These are phyloP conservation scores for Macrolepiota fuliginosa DNA, from an alignment of 768 basidiomycete species.

Conservation along the genomic window DNA sequence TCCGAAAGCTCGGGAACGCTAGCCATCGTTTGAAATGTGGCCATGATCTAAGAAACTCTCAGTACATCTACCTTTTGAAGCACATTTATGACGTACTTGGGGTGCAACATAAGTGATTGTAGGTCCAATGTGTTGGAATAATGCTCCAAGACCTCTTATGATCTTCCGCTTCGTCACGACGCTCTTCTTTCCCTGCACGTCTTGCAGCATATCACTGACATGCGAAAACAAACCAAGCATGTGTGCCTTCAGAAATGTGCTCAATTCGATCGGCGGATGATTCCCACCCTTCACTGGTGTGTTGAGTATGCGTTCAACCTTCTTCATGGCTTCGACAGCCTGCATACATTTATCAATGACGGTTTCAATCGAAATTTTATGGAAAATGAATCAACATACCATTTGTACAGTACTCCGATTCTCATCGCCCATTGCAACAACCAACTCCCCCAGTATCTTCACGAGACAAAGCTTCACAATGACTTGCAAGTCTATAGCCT, in stretches of 20 bases:
- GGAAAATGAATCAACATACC: conserved; percentile 33
- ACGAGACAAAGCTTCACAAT: conserved; percentile 68
- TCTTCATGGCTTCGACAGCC: conserved; percentile 36
- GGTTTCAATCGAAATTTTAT: neutral
- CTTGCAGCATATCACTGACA: conserved; percentile 85
- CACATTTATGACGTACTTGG: conserved; percentile 55
- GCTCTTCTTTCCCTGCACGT: conserved; percentile 74
- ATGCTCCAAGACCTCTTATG: conserved; percentile 70
- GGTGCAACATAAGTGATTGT: conserved; percentile 76
- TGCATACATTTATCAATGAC: conserved; percentile 10
- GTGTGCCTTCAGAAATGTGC: conserved; percentile 64
- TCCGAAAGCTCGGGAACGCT: conserved; percentile 70
- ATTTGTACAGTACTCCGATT: conserved; percentile 39
- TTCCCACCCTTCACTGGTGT: conserved; percentile 24
- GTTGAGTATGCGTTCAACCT: conserved; percentile 44
- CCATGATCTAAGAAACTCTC: conserved; percentile 72
- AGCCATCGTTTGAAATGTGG: conserved; percentile 91
- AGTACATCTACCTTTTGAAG: neutral
- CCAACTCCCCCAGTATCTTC: conserved; percentile 70
- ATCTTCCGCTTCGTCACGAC: conserved; percentile 70
- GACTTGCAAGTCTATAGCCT: conserved; percentile 39
- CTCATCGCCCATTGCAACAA: conserved; percentile 76
- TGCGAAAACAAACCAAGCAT: conserved; percentile 84
- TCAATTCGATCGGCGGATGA: conserved; percentile 37
- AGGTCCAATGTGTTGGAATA: conserved; percentile 70